Evolutionary conservation across 148 eudicot species (phyloP).

Genomic region (Persicaria maculosa): DNA sequence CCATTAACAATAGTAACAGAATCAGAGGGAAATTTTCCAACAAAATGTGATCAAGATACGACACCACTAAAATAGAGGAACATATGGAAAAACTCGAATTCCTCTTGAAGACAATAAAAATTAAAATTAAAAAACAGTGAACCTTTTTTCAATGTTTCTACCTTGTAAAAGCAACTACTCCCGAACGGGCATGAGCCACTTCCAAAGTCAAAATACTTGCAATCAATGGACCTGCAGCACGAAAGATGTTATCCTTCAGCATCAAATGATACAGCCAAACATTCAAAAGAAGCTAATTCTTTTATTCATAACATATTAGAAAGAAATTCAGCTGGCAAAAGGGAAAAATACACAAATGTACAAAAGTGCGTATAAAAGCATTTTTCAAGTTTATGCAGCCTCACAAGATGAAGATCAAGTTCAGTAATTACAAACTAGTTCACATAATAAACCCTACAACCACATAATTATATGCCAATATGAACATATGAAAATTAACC

Average conservation of each 20-base stretch:
- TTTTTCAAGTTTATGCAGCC: background rate
- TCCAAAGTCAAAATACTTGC: slow-evolving; percentile 15
- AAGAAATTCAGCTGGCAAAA: background rate
- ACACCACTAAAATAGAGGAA: no score
- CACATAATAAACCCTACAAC: background rate
- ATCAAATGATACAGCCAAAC: background rate
- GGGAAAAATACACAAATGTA: background rate
- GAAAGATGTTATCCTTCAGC: background rate
- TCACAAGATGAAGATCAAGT: background rate
- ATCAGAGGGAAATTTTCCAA: background rate
- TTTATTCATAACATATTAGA: background rate
- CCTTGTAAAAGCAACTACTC: slow-evolving; percentile 13
- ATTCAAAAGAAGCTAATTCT: slow-evolving; percentile 7
- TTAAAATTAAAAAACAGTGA: background rate
- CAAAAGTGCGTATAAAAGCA: background rate
- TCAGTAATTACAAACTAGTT: background rate
- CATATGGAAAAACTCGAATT: background rate
- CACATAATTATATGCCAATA: background rate
- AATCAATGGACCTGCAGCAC: slow-evolving; percentile 14
- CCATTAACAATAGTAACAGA: background rate
- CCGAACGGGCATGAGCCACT: slow-evolving; percentile 15
- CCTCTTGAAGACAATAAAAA: background rate
- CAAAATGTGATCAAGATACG: background rate
- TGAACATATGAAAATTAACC: background rate
- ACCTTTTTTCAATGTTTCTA: background rate